Conservation (phyloP, 352 stramenopile genomes). For the Globisporangium cylindrosporum region DNA sequence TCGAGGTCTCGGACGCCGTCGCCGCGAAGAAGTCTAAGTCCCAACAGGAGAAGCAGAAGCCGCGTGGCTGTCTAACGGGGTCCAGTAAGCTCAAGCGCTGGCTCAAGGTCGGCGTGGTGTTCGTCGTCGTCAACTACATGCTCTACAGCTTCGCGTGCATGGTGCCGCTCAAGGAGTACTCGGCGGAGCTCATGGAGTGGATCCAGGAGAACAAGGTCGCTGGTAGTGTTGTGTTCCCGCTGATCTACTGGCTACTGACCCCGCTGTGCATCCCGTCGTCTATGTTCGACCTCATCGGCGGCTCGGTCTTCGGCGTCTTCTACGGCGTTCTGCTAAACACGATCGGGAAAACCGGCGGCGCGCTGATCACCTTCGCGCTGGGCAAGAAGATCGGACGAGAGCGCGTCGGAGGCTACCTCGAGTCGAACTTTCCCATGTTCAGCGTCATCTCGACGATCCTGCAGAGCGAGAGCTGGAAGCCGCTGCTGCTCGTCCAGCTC, state of each 20-base stretch:
- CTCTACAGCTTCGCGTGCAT: constrained; percentile 24
- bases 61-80: constrained; percentile 5
- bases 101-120: constrained; percentile 23
- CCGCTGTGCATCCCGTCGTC: constrained; percentile 65
- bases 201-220: constrained; percentile 43
- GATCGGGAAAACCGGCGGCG: constrained; percentile 56
- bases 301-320: constrained; percentile 60
- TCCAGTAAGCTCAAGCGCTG: constrained; percentile 18
- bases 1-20: background rate
- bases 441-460: constrained; percentile 45
- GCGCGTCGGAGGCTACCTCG: constrained; percentile 45
- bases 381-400: constrained; percentile 59
- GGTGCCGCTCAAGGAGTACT: constrained; percentile 46
- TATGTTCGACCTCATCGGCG: constrained; percentile 59
- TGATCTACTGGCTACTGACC: constrained; percentile 54
- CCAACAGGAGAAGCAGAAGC: background rate
- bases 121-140: constrained; percentile 10
- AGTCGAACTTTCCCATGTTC: constrained; percentile 58
- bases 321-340: constrained; percentile 50
- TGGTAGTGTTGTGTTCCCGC: constrained; percentile 47
- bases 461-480: constrained; percentile 67
- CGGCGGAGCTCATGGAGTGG: constrained; percentile 32
- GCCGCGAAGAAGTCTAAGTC: background rate
- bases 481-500: constrained; percentile 66
- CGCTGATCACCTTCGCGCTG: constrained; percentile 58